These are phyloP conservation scores for Hypoxylon rickii DNA, from an alignment of 495 filamentous ascomycete genomes.

Conservation along the genomic window DNA sequence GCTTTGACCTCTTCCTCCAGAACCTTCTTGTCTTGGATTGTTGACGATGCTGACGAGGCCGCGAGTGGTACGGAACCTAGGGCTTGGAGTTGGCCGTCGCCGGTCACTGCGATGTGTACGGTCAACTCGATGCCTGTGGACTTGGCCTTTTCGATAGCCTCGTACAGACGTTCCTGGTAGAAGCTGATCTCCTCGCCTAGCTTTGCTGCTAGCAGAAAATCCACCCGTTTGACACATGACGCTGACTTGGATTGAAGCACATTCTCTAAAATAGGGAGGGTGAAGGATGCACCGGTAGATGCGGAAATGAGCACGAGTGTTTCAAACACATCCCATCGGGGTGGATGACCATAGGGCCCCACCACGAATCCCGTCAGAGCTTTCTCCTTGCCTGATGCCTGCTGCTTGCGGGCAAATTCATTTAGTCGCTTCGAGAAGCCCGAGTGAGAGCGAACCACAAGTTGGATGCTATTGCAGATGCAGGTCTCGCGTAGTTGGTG, in stretches of 20 bases:
- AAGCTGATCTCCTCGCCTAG: slow-evolving; percentile 69
- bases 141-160: slow-evolving; percentile 59
- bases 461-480: slow-evolving; percentile 66
- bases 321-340: slow-evolving; percentile 62
- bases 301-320: slow-evolving; percentile 62
- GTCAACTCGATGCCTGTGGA: slow-evolving; percentile 50
- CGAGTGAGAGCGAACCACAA: slow-evolving; percentile 70
- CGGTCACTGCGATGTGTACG: slow-evolving; percentile 63
- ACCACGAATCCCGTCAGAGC: slow-evolving; percentile 54
- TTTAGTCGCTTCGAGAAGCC: slow-evolving; percentile 74
- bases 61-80: slow-evolving; percentile 1
- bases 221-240: slow-evolving; percentile 65
- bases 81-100: slow-evolving; percentile 30
- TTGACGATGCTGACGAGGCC: slow-evolving; percentile 11
- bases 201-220: slow-evolving; percentile 76
- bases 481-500: slow-evolving; percentile 50
- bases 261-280: slow-evolving; percentile 60
- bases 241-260: slow-evolving; percentile 48
- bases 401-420: slow-evolving; percentile 60
- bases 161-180: slow-evolving; percentile 66
- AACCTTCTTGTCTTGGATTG: slow-evolving; percentile 33
- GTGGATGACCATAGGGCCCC: slow-evolving; percentile 62
- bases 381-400: slow-evolving; percentile 38
- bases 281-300: slow-evolving; percentile 62
- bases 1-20: slow-evolving; percentile 33